Percentiles rank a stretch among this genome's conserved stretches.
These are phyloP conservation scores for Megacollybia platyphylla DNA, from an alignment of 1,284 basidiomycete species.

Conservation along the genomic window DNA sequence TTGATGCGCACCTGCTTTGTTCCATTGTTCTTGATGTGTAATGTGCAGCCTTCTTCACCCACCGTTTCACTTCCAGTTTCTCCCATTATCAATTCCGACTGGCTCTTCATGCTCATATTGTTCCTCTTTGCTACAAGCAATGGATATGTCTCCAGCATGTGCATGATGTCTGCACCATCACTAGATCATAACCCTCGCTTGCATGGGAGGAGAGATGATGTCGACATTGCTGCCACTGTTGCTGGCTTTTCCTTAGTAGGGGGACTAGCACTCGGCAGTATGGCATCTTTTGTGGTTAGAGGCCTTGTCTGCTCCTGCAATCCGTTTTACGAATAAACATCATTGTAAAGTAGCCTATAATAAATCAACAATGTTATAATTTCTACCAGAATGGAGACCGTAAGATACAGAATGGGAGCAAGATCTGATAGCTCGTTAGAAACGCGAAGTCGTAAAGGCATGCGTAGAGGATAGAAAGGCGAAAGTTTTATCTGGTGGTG, in stretches of 20 bases:
- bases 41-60: slow-evolving; percentile 37
- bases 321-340: slow-evolving; percentile 32
- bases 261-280: slow-evolving; percentile 64
- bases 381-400: too few relatives aligned
- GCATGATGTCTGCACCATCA: slow-evolving; percentile 64
- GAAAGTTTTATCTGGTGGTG: slow-evolving; percentile 17
- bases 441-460: not conserved
- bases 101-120: slow-evolving; percentile 15
- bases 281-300: slow-evolving; percentile 68
- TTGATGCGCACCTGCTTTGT: slow-evolving; percentile 68
- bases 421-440: not conserved
- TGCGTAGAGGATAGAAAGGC: not conserved
- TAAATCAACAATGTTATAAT: too few relatives aligned
- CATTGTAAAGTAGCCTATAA: too few relatives aligned
- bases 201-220: slow-evolving; percentile 53
- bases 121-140: slow-evolving; percentile 5
- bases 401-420: not conserved
- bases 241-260: slow-evolving; percentile 69
- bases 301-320: slow-evolving; percentile 57
- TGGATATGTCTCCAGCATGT: slow-evolving; percentile 47
- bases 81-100: slow-evolving; percentile 61
- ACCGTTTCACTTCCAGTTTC: slow-evolving; percentile 13
- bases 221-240: slow-evolving; percentile 75
- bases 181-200: slow-evolving; percentile 60
- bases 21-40: slow-evolving; percentile 77